Conservation (phyloP, 2,329 filamentous ascomycete species). For the Aspergillus arachidicola region DNA sequence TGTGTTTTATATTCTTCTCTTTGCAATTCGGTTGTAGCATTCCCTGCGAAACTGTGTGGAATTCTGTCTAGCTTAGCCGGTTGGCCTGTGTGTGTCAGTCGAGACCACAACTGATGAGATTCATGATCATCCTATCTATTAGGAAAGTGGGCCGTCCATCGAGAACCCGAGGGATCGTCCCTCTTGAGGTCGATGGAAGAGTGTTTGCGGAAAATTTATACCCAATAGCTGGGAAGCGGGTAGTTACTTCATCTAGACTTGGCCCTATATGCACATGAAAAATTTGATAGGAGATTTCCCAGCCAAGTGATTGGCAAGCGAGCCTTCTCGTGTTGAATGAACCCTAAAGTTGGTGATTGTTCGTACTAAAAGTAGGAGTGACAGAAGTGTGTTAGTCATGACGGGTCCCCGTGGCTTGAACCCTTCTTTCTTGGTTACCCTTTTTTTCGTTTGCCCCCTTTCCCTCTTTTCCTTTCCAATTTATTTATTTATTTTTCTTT, state of each 20-base stretch:
- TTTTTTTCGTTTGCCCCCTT: not conserved
- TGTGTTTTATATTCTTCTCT: not conserved
- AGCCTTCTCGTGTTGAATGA: not conserved
- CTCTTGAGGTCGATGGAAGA: not conserved
- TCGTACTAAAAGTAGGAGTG: not conserved
- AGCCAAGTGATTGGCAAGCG: not conserved
- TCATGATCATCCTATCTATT: conserved; percentile 23
- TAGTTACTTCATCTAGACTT: not conserved
- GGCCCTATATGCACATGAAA: not conserved
- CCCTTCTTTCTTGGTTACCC: not conserved
- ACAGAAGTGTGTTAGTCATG: not conserved
- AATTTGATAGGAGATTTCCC: not conserved
- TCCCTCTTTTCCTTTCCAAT: no score
- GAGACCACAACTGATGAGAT: conserved; percentile 22
- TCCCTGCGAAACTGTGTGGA: conserved; percentile 4
- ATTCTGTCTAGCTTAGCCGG: conserved; percentile 12
- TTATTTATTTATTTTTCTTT: no score
- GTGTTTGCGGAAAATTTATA: not conserved
- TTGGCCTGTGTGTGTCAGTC: conserved; percentile 6
- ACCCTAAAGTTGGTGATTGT: not conserved
- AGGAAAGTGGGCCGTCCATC: conserved; percentile 11
- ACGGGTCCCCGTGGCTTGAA: not conserved
- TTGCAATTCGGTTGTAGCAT: conserved; percentile 7
- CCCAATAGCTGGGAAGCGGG: not conserved
- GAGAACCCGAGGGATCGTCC: not conserved